Evolutionary conservation across 75 land plant species (phyloP).

Genomic region (Sequoiadendron giganteum): DNA sequence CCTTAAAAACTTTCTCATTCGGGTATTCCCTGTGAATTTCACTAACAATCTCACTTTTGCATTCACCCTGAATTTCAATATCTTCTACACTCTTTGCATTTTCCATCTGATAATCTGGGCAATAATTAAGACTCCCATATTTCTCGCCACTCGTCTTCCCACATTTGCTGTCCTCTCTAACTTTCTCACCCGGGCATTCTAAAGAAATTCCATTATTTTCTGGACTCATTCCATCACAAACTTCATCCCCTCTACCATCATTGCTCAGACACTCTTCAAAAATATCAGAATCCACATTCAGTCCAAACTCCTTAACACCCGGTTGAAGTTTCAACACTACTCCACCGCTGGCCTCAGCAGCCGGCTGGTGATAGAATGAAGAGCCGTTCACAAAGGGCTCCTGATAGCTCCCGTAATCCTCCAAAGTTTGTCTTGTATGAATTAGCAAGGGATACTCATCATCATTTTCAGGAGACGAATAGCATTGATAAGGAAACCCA

Average conservation of each 20-base stretch:
- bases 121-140: not conserved
- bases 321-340: not conserved
- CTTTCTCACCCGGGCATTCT: not conserved
- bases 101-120: not conserved
- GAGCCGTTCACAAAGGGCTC: not conserved
- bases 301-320: not conserved
- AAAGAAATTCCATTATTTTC: not conserved
- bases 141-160: no score
- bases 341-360: not conserved
- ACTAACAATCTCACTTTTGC: not conserved
- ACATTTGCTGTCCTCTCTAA: not conserved
- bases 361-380: not conserved
- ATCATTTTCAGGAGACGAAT: not conserved
- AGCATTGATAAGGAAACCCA: conserved; percentile 1
- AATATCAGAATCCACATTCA: not conserved
- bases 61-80: not conserved
- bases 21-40: not conserved
- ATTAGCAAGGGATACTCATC: not conserved
- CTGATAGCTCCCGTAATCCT: not conserved
- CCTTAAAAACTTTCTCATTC: not conserved
- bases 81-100: not conserved
- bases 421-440: not conserved
- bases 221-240: not conserved
- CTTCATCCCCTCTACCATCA: not conserved
- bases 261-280: not conserved